Conservation (phyloP, 1,284 basidiomycete species). For the Melampsora americana region DNA sequence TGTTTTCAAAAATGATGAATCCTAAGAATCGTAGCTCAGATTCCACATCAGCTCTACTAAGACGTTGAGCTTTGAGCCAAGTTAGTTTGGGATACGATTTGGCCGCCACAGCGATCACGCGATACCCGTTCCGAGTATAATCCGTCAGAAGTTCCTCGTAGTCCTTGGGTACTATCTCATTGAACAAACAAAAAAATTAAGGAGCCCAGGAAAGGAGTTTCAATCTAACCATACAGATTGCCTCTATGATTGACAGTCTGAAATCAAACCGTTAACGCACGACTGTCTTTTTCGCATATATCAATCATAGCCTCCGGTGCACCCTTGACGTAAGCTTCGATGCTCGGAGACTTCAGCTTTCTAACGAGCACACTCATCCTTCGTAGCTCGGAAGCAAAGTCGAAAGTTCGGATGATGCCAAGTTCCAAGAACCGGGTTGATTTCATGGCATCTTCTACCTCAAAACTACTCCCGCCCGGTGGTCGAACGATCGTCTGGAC, state of each 20-base stretch:
- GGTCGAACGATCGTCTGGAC: conserved; percentile 97
- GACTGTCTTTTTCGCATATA: conserved; percentile 82
- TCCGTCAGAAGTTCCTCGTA: conserved; percentile 95
- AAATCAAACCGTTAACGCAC: conserved; percentile 59
- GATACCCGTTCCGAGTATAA: conserved; percentile 94
- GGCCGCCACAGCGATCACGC: conserved; percentile 96
- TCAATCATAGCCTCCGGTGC: conserved; percentile 97
- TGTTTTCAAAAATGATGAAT: conserved; percentile 97
- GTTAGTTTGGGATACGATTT: conserved; percentile 89
- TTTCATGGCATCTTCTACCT: conserved; percentile 56
- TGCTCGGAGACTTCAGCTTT: conserved; percentile 82
- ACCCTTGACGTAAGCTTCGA: conserved; percentile 98
- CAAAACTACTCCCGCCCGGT: conserved; percentile 68
- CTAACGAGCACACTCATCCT: conserved; percentile 99
- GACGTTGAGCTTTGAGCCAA: conserved; percentile 95
- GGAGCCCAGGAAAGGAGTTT: no score
- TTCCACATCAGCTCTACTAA: conserved; percentile 96
- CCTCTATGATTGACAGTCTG: neutral
- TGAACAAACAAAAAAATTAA: conserved; percentile 4
- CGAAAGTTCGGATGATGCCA: conserved; percentile 92
- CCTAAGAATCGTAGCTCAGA: conserved; percentile 86
- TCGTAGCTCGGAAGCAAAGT: conserved; percentile 88
- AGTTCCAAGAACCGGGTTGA: conserved; percentile 93
- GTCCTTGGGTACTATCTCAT: conserved; percentile 76
- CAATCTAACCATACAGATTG: neutral